These are phyloP conservation scores for Fistulinella cinereoalba DNA, from an alignment of 1,284 basidiomycete species.

Conservation along the genomic window DNA sequence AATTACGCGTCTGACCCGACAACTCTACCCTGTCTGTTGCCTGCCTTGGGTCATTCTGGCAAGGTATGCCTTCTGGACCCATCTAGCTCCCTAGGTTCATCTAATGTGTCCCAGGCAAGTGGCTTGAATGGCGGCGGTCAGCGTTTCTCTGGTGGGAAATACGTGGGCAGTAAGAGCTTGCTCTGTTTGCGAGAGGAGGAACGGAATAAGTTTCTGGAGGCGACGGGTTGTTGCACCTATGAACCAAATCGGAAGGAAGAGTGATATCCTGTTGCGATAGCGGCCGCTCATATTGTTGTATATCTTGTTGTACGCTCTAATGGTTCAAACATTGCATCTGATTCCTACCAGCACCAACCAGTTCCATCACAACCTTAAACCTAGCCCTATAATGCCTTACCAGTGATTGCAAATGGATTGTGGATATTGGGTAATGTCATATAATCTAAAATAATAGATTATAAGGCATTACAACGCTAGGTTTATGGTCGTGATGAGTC, in stretches of 20 bases:
- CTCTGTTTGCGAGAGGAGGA: conserved; percentile 43
- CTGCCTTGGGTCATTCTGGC: conserved; percentile 26
- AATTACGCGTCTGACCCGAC: conserved; percentile 49
- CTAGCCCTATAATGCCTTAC: no score
- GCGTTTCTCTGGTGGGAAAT: conserved; percentile 35
- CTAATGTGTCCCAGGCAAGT: conserved; percentile 8
- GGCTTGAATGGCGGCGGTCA: conserved; percentile 13
- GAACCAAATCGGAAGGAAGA: conserved; percentile 34
- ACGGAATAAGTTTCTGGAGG: conserved; percentile 42
- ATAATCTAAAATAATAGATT: no score
- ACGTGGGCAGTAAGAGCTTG: conserved; percentile 38
- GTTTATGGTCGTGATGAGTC: no score
- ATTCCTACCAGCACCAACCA: no score
- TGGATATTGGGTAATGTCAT: no score
- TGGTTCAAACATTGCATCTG: no score
- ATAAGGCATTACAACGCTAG: no score
- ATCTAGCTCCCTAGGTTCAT: conserved; percentile 25
- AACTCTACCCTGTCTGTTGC: conserved; percentile 55
- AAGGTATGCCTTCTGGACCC: conserved; percentile 37
- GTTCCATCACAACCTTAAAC: no score
- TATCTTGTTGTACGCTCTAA: no score
- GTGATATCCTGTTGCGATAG: neutral
- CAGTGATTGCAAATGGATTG: no score
- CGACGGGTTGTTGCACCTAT: conserved; percentile 47
- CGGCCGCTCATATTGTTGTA: neutral